Evolutionary conservation across 257 asterid genomes (phyloP).

Genomic region (Echites panduratus): DNA sequence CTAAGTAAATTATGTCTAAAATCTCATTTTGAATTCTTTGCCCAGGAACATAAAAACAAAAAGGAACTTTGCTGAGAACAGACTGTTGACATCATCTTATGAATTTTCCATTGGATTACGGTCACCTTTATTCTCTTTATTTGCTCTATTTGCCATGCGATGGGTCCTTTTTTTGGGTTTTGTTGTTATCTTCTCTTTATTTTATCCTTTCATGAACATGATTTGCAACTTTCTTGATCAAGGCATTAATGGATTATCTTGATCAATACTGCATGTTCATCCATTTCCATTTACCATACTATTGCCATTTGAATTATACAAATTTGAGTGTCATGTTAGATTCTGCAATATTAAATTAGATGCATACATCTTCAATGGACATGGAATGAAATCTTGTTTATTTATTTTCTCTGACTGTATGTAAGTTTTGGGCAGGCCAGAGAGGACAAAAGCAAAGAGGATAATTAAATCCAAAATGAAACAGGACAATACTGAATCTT

Average conservation of each 20-base stretch:
- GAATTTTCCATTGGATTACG: background rate
- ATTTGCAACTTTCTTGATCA: background rate
- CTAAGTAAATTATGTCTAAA: background rate
- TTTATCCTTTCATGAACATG: background rate
- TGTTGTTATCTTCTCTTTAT: background rate
- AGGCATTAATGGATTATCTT: background rate
- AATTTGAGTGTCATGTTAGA: background rate
- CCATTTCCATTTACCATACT: background rate
- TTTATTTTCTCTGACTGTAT: background rate
- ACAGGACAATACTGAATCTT: constrained; percentile 11
- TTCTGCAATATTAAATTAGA: background rate
- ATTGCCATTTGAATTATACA: too few species aligned
- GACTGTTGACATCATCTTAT: background rate
- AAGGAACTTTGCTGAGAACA: background rate
- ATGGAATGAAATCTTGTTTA: background rate
- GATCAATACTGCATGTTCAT: background rate
- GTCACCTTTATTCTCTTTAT: background rate
- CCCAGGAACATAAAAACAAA: background rate
- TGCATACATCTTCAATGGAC: background rate
- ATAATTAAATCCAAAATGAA: background rate
- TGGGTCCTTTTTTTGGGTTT: background rate
- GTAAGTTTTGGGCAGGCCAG: background rate
- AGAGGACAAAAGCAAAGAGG: constrained; percentile 5
- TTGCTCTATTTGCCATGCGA: background rate
- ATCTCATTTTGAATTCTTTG: background rate